These are phyloP conservation scores for Abrus precatorius DNA, from an alignment of 306 rosid genomes.

Conservation along the genomic window DNA sequence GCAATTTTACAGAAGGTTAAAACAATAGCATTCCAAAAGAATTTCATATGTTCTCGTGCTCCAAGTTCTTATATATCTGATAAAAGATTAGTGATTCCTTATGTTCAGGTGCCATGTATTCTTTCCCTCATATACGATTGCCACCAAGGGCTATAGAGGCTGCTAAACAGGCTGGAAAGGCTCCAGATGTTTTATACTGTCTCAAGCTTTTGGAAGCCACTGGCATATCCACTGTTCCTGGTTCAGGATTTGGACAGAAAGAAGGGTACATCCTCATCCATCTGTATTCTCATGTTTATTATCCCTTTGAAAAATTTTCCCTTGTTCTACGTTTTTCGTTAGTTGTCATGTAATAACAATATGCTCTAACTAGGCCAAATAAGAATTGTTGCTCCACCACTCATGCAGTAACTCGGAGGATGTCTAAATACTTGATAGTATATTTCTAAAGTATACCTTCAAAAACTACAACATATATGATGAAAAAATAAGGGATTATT, in stretches of 20 bases:
- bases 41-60: neutral
- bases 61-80: neutral
- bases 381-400: slow-evolving; percentile 12
- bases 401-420: neutral
- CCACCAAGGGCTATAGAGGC: slow-evolving; percentile 88
- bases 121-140: slow-evolving; percentile 93
- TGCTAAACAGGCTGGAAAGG: slow-evolving; percentile 89
- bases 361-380: slow-evolving; percentile 14
- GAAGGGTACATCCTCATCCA: slow-evolving; percentile 71
- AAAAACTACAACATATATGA: slow-evolving; percentile 1
- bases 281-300: slow-evolving; percentile 16
- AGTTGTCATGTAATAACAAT: slow-evolving; percentile 11
- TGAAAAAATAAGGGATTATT: neutral
- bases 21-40: neutral
- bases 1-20: slow-evolving; percentile 98
- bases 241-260: slow-evolving; percentile 99
- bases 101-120: slow-evolving; percentile 96
- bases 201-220: slow-evolving; percentile 97
- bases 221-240: slow-evolving; percentile 99
- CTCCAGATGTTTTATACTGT: slow-evolving; percentile 94
- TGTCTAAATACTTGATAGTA: slow-evolving; percentile 8
- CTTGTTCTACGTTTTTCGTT: neutral
- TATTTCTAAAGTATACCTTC: slow-evolving; percentile 20
- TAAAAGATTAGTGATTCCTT: slow-evolving; percentile 33
- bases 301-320: neutral